Evolutionary conservation across 129 eudicot species (phyloP).

Genomic region (Calendula officinalis): DNA sequence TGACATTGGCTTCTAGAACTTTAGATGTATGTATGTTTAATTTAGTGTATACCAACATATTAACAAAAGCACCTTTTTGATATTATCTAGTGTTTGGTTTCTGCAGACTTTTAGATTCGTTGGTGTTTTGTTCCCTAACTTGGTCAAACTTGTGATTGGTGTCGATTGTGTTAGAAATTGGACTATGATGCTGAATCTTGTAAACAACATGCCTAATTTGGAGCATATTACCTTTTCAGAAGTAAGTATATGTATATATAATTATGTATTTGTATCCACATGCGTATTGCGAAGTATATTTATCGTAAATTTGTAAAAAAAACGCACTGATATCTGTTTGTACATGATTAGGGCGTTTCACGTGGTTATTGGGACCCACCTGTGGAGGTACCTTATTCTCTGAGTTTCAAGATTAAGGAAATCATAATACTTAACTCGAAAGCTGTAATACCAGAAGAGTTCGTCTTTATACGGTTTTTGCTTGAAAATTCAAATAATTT

Average conservation of each 20-base stretch:
- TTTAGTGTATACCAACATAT: background rate
- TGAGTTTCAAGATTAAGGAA: conserved; percentile 12
- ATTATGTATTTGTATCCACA: background rate
- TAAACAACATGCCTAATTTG: conserved; percentile 30
- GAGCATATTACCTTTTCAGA: conserved; percentile 25
- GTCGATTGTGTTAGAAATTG: conserved; percentile 2
- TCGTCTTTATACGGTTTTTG: conserved; percentile 18
- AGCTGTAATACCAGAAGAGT: conserved; percentile 11
- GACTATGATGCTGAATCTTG: conserved; percentile 2
- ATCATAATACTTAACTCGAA: conserved; percentile 15
- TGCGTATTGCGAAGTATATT: background rate
- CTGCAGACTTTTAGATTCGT: conserved; percentile 15
- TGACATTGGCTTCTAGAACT: conserved; percentile 4
- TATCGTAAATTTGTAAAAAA: background rate
- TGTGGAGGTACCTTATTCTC: conserved; percentile 18
- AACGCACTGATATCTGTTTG: background rate
- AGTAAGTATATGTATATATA: conserved; percentile 18
- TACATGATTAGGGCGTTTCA: conserved; percentile 9
- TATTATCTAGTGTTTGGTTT: conserved; percentile 12
- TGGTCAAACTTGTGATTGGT: conserved; percentile 21
- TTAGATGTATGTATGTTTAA: conserved; percentile 4
- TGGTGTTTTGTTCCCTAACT: conserved; percentile 19
- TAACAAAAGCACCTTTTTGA: background rate
- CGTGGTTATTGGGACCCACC: conserved; percentile 10
- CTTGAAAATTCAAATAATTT: background rate